Percentiles rank a stretch among this genome's conserved stretches.
These are phyloP conservation scores for Neurospora crassa DNA, from an alignment of 2,329 filamentous ascomycete genomes.

Conservation along the genomic window DNA sequence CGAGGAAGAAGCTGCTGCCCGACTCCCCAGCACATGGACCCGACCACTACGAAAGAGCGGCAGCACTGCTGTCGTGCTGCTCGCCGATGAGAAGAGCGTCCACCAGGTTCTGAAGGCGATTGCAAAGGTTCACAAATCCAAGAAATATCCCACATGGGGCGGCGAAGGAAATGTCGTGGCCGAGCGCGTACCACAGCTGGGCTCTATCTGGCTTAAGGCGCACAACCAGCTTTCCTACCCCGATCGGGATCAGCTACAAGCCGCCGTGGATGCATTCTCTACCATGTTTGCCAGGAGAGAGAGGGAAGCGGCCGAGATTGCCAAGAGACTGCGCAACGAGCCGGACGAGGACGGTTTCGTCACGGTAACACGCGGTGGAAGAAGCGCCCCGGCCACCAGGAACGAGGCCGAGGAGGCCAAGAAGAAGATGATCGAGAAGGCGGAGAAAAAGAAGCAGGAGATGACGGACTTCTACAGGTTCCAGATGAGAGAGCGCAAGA, in stretches of 20 bases:
- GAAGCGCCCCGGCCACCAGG: conserved; percentile 62
- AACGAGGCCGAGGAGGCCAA: conserved; percentile 57
- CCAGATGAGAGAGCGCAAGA: conserved; percentile 70
- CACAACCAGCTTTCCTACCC: conserved; percentile 69
- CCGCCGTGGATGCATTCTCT: conserved; percentile 78
- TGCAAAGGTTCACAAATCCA: conserved; percentile 49
- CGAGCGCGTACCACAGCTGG: conserved; percentile 47
- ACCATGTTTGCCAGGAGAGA: conserved; percentile 65
- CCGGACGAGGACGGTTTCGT: conserved; percentile 95
- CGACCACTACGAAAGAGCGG: conserved; percentile 62
- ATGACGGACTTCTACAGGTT: conserved; percentile 74
- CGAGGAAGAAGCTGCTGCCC: conserved; percentile 47
- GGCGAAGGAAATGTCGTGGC: conserved; percentile 48
- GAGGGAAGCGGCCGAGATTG: conserved; percentile 52
- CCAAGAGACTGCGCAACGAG: conserved; percentile 58
- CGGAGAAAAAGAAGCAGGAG: conserved; percentile 51
- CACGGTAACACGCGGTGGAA: conserved; percentile 74
- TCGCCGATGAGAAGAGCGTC: conserved; percentile 75
- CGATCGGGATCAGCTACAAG: conserved; percentile 54
- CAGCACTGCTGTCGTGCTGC: conserved; percentile 67
- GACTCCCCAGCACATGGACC: conserved; percentile 65
- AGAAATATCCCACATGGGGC: conserved; percentile 60
- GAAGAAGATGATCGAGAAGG: conserved; percentile 52
- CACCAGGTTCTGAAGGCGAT: conserved; percentile 69
- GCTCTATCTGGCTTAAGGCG: conserved; percentile 45